Evolutionary conservation across 257 asterid species (phyloP), one percentile per base, ranked within the genome.

Genomic region (Cordia subcordata): DNA sequence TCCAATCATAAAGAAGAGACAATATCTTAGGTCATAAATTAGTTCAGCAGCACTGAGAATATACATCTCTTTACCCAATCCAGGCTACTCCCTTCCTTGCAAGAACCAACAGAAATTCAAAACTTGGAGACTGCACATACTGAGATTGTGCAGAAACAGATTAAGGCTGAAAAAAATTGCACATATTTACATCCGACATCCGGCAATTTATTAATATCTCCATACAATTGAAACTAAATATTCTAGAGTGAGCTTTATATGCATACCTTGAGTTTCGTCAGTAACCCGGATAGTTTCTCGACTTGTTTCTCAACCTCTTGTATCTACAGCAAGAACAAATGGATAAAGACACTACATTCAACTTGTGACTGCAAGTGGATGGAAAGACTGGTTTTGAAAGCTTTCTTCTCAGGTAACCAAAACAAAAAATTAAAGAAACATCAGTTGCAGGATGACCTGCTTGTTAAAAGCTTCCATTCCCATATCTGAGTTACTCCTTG

Each of bases 301-400:
- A 85, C 85, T 72, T 78, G 95, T 65, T 76, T 81, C 51, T 83
- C 95, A 37, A 78, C 85, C 55, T 88, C 96, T 79, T 85, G 93
- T 68, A 83, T 74, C 96, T 88, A 55, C 59, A 66, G 13, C 51
- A 39, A 47, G 20, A 57, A 55, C 13, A 56, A 58, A 46, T 27
- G 14, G 53, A 15, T 37, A 57, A 58, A 11, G 35, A 52, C 10
- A 18, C 56, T 18, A 9, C 33, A 18, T 52, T 4, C 37, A 15
- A 18, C 35, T 2, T 53, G 16, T 21, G 16, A 13, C 9, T 22
- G 17, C 8, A 53, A 22, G 57, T 20, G 38, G 6, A 21, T 8
- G 2, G 8, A 21, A 13, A 53, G 20, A 53, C 0, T 20, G 14
- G 1, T 20, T 20, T 53, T 22, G 14, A 27, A 6, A 27, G 6